Percentiles rank a stretch among this genome's conserved stretches.
phyloP scores from a whole-genome alignment of 768 basidiomycete genomes.

The Suillus spraguei region DNA sequence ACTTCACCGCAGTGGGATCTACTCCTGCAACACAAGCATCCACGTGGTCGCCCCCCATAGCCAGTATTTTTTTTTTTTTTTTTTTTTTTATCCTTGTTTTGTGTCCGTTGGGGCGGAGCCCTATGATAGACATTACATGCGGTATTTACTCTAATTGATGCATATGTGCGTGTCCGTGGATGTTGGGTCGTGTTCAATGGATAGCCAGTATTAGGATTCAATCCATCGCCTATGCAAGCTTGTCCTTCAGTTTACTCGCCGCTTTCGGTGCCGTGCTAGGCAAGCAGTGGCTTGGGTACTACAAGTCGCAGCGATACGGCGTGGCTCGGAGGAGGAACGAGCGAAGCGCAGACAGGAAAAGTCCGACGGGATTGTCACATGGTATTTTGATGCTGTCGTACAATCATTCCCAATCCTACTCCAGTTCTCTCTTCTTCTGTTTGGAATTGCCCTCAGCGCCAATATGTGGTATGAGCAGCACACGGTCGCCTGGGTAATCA shows the following conservation, averaged over 20 bases:
- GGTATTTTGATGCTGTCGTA: constrained; percentile 18
- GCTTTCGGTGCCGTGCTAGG: constrained; percentile 18
- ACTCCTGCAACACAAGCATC: neutral
- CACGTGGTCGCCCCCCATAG: neutral
- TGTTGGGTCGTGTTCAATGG: too few species aligned
- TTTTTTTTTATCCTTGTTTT: too few species aligned
- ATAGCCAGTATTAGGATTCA: constrained; percentile 7
- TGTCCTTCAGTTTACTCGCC: constrained; percentile 15
- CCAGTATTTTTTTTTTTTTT: too few species aligned
- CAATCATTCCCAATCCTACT: constrained; percentile 14
- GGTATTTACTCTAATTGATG: too few species aligned
- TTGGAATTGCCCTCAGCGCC: constrained; percentile 15
- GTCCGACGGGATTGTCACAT: constrained; percentile 12
- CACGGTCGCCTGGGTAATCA: constrained; percentile 2
- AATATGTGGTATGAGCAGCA: neutral
- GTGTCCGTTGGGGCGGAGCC: too few species aligned
- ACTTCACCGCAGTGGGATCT: constrained; percentile 9
- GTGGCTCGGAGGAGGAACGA: constrained; percentile 14
- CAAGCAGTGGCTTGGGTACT: constrained; percentile 19
- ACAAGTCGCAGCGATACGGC: neutral
- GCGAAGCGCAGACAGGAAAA: constrained; percentile 12
- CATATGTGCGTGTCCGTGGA: too few species aligned
- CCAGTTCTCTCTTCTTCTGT: constrained; percentile 16
- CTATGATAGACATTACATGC: too few species aligned
- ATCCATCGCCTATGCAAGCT: constrained; percentile 15